phyloP scores from a whole-genome alignment of 1,139 yeast genomes.

The Yamadazyma jaroonii region DNA sequence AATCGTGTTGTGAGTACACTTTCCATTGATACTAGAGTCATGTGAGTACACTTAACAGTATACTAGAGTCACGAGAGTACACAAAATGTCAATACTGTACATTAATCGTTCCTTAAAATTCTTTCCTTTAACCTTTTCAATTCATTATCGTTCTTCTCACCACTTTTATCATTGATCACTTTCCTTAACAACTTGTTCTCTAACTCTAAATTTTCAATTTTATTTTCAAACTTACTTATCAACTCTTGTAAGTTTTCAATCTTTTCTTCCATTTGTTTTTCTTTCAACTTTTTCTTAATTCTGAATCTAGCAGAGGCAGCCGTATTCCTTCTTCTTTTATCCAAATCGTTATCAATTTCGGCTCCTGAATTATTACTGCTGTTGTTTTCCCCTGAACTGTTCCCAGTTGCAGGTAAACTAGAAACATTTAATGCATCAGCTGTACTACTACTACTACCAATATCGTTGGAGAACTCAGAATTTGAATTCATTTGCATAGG shows the following conservation, averaged over 20 bases:
- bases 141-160: constrained; percentile 42
- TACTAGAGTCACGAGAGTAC: neutral
- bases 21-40: too few species aligned
- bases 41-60: too few species aligned
- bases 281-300: constrained; percentile 58
- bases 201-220: constrained; percentile 59
- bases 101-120: constrained; percentile 16
- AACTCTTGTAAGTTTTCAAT: constrained; percentile 43
- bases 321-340: constrained; percentile 57
- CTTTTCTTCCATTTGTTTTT: constrained; percentile 54
- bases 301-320: constrained; percentile 65
- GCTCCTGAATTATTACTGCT: neutral
- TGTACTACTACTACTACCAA: neutral
- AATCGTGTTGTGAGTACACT: too few species aligned
- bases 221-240: constrained; percentile 38
- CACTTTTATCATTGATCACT: constrained; percentile 58
- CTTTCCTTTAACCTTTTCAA: constrained; percentile 34
- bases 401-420: neutral
- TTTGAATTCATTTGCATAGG: neutral
- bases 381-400: neutral
- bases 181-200: constrained; percentile 70
- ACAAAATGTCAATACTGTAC: too few species aligned
- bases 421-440: too few species aligned
- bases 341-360: constrained; percentile 19
- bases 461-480: neutral